Percentiles rank a stretch among this genome's conserved stretches.
phyloP scores from a whole-genome alignment of 2,329 filamentous ascomycete species.

The Huntiella omanensis region DNA sequence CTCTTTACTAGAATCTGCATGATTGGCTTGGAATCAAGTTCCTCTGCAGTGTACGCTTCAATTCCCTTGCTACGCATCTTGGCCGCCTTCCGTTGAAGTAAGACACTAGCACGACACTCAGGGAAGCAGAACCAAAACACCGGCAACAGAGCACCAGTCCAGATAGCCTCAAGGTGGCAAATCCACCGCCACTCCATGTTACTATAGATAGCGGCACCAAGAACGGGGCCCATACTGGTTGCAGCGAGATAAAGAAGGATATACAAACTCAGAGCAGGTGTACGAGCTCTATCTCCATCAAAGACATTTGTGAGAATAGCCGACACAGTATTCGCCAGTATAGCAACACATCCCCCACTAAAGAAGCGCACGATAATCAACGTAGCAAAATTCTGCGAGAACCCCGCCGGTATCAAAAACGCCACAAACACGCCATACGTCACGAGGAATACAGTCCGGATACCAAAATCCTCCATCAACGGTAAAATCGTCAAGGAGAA shows the following conservation, averaged over 20 bases:
- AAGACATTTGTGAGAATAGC: conserved; percentile 16
- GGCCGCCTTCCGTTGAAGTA: conserved; percentile 8
- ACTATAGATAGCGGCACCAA: conserved; percentile 16
- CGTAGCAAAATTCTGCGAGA: conserved; percentile 10
- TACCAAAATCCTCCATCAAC: conserved; percentile 21
- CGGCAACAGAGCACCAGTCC: conserved; percentile 23
- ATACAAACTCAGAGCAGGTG: conserved; percentile 14
- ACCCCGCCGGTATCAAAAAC: conserved; percentile 7
- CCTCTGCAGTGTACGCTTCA: conserved; percentile 5
- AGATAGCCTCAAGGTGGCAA: conserved; percentile 21
- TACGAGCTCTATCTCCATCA: conserved; percentile 14
- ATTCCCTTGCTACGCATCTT: conserved; percentile 3
- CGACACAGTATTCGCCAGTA: conserved; percentile 15
- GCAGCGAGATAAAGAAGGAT: conserved; percentile 13
- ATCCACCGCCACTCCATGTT: conserved; percentile 20
- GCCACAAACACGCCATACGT: conserved; percentile 15
- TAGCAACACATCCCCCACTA: conserved; percentile 16
- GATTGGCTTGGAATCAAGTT: conserved; percentile 7
- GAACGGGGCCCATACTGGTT: conserved; percentile 16
- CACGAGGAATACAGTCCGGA: conserved; percentile 15
- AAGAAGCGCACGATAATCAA: conserved; percentile 14
- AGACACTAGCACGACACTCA: conserved; percentile 3
- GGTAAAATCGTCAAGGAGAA: conserved; percentile 22
- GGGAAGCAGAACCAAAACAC: conserved; percentile 15
- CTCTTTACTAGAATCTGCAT: conserved; percentile 5